These are phyloP conservation scores for Xylaria sp. DNA, from an alignment of 2,329 filamentous ascomycete genomes.

Conservation along the genomic window DNA sequence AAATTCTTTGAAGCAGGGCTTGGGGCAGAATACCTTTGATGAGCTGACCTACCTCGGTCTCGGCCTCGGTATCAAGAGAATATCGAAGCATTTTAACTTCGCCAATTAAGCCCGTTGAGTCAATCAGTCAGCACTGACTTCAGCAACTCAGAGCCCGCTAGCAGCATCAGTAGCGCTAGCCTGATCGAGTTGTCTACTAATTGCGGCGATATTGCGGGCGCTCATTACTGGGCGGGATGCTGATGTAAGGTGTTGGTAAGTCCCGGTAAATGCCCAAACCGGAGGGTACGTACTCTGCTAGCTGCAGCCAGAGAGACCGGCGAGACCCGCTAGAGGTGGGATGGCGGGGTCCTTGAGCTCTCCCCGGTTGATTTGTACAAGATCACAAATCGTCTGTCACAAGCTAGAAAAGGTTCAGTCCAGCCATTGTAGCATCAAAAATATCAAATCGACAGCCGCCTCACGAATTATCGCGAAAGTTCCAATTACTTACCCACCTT, in stretches of 20 bases:
- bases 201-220: slow-evolving; percentile 34
- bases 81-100: not conserved
- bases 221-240: slow-evolving; percentile 28
- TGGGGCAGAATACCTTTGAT: not conserved
- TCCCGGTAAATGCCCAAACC: slow-evolving; percentile 23
- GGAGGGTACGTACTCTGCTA: slow-evolving; percentile 10
- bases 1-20: not conserved
- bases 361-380: slow-evolving; percentile 38
- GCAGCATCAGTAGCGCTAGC: slow-evolving; percentile 21
- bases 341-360: slow-evolving; percentile 33
- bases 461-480: slow-evolving; percentile 21
- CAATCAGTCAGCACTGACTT: slow-evolving; percentile 39
- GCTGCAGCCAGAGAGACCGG: slow-evolving; percentile 14
- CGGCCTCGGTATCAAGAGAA: not conserved
- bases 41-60: not conserved
- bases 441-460: slow-evolving; percentile 21
- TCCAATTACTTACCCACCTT: slow-evolving; percentile 11
- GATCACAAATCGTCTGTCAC: slow-evolving; percentile 38
- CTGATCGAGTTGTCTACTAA: not conserved
- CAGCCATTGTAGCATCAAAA: slow-evolving; percentile 3
- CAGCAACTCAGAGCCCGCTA: slow-evolving; percentile 15
- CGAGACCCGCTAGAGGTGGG: slow-evolving; percentile 33
- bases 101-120: not conserved
- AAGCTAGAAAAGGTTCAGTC: slow-evolving; percentile 26
- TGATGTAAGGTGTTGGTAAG: slow-evolving; percentile 48